phyloP scores from a whole-genome alignment of 1,284 basidiomycete genomes.

The Neolentinus lepideus region DNA sequence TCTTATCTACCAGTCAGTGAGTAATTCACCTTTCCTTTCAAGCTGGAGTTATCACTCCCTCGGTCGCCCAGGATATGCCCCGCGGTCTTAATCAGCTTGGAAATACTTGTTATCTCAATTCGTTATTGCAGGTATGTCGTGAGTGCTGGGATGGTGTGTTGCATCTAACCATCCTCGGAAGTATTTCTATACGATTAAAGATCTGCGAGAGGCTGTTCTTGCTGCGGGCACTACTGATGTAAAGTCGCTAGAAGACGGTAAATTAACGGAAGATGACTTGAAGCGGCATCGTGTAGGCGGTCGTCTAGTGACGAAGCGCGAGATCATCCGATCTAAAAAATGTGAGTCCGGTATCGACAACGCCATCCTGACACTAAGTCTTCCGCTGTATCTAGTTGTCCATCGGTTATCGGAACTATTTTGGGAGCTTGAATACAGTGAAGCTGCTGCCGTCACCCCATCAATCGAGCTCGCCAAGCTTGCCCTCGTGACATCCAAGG shows the following conservation, averaged over 20 bases:
- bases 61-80: slow-evolving; percentile 61
- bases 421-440: slow-evolving; percentile 65
- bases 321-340: slow-evolving; percentile 77
- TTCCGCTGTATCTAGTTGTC: slow-evolving; percentile 49
- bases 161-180: slow-evolving; percentile 23
- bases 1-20: neutral
- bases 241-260: slow-evolving; percentile 57
- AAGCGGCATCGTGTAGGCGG: slow-evolving; percentile 84
- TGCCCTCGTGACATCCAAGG: slow-evolving; percentile 85
- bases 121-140: slow-evolving; percentile 59
- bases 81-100: slow-evolving; percentile 88
- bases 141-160: neutral
- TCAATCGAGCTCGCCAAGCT: slow-evolving; percentile 85
- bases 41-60: slow-evolving; percentile 57
- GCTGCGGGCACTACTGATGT: slow-evolving; percentile 50
- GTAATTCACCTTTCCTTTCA: slow-evolving; percentile 2
- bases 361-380: slow-evolving; percentile 7
- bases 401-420: slow-evolving; percentile 75
- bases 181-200: slow-evolving; percentile 95
- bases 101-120: slow-evolving; percentile 92
- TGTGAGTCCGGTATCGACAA: slow-evolving; percentile 42
- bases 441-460: slow-evolving; percentile 69
- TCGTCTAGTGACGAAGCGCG: slow-evolving; percentile 69
- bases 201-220: slow-evolving; percentile 71
- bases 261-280: slow-evolving; percentile 70